These are phyloP conservation scores for Glonium stellatum DNA, from an alignment of 495 filamentous ascomycete genomes.

Conservation along the genomic window DNA sequence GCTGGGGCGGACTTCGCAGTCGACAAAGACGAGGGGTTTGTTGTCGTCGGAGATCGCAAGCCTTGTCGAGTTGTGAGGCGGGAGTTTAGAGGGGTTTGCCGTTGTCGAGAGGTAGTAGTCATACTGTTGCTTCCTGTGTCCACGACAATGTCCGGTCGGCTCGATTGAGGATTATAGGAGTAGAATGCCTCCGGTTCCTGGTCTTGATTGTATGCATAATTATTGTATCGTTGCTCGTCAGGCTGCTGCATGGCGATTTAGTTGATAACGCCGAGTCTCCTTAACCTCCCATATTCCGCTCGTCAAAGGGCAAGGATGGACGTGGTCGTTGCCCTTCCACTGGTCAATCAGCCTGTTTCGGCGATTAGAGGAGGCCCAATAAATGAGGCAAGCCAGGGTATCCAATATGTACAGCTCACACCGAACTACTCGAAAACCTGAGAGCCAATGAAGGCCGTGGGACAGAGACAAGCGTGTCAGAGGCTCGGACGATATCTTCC, in stretches of 20 bases:
- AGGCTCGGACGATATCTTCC: no score
- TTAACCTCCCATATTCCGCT: no score
- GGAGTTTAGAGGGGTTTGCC: constrained; percentile 15
- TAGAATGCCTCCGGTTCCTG: constrained; percentile 17
- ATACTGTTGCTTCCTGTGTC: constrained; percentile 10
- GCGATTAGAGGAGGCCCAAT: constrained; percentile 10
- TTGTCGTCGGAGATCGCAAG: constrained; percentile 14
- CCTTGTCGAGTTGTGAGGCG: not conserved
- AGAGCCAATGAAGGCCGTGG: not conserved
- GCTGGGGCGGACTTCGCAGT: constrained; percentile 12
- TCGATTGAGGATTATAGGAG: constrained; percentile 5
- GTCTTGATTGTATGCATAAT: constrained; percentile 20
- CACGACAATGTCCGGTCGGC: constrained; percentile 1
- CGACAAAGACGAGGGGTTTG: constrained; percentile 6
- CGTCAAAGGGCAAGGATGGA: no score
- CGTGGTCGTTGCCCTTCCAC: no score
- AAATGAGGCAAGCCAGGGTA: constrained; percentile 25
- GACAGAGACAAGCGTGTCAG: not conserved
- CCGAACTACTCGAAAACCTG: not conserved
- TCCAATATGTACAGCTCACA: constrained; percentile 7
- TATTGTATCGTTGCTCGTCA: constrained; percentile 15
- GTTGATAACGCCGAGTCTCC: no score
- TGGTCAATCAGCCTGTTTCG: constrained; percentile 24
- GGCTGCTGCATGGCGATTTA: constrained; percentile 20
- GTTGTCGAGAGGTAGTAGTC: constrained; percentile 20